Base-by-base conservation (phyloP, 2,329 filamentous ascomycete genomes). In the Westerdykella sp. region DNA sequence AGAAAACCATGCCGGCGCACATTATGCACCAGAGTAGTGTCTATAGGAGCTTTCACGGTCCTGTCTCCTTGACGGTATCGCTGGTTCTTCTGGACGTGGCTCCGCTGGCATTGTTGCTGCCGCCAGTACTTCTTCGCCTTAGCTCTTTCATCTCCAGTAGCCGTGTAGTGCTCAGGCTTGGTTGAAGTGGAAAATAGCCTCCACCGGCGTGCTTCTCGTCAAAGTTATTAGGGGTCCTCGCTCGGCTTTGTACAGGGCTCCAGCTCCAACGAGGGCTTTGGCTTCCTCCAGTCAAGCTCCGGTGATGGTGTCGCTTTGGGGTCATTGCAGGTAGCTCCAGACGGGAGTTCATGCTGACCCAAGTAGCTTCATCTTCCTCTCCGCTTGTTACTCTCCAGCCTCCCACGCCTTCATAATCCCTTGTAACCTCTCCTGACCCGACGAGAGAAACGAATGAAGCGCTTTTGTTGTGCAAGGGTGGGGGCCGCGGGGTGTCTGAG, bases 391-490 rank as follows among this genome's bases (percentile, higher is more conserved):
- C 55, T 36, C 63, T 54, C 65, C 65, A 68, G 1, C 70, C 70
- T 21, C 70, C 70, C 1, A 72, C 64, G 40, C 68, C 68, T 44
- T 73, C 70, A 39, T 65, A 72, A 47, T 72, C 70, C 28, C 68
- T 56, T 11, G 59, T 59, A 3, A 59, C 39, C 11, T 62, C 60
- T 37, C 57, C 57, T 21, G 55, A 58, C 21, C 60, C 56, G 21
- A 69, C 41, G 23, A 70, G 52, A 1, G 58, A 57, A 12, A 62
- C 60, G 37, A 67, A 61, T 1, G 60, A 64, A 3, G 55, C 60
- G 40, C 55, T 65, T 45, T 66, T 68, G 12, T 50, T 49, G 14
- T 52, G 42, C 10, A 60, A 53, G 16, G 45, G 52, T 18, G 48
- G 47, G 22, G 43, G 38, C 35, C 50, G 47, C 16, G 51, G 41